A percentile compares a stretch with the other conserved stretches of the same genome.
Evolutionary conservation across 2,329 filamentous ascomycete genomes (phyloP).

Genomic region (Epichloe sibirici): DNA sequence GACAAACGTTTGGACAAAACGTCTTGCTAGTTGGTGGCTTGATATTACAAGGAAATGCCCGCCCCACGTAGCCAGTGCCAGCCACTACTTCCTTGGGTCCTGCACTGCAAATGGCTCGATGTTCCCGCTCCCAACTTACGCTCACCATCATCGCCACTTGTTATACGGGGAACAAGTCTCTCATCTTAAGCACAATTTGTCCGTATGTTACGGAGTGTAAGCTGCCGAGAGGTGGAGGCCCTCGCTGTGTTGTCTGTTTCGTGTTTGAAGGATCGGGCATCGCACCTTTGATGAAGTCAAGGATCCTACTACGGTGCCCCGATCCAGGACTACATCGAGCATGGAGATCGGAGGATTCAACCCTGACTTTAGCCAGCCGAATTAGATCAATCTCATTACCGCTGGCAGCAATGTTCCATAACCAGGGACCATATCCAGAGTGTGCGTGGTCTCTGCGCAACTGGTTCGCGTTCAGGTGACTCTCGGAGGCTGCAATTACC

Average conservation of each 20-base stretch:
- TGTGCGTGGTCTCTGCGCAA: background rate
- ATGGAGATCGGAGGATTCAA: background rate
- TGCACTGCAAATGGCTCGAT: background rate
- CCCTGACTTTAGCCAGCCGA: background rate
- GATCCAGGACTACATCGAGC: background rate
- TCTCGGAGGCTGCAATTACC: background rate
- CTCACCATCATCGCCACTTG: background rate
- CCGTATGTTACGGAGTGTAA: too few species aligned
- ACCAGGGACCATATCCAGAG: background rate
- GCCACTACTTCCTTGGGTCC: background rate
- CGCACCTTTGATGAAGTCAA: background rate
- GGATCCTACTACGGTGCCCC: background rate
- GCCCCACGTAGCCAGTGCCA: background rate
- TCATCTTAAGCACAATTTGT: too few species aligned
- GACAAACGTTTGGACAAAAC: too few species aligned
- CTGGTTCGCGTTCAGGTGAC: background rate
- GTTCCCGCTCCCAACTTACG: background rate
- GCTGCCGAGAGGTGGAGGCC: too few species aligned
- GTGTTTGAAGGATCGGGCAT: too few species aligned
- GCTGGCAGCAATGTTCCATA: background rate
- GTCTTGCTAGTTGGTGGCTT: background rate
- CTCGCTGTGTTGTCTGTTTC: too few species aligned
- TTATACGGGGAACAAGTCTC: too few species aligned
- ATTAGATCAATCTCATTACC: background rate
- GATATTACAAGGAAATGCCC: background rate